phyloP scores from a whole-genome alignment of 805 yeast species.

The Starmerella etchellsii region DNA sequence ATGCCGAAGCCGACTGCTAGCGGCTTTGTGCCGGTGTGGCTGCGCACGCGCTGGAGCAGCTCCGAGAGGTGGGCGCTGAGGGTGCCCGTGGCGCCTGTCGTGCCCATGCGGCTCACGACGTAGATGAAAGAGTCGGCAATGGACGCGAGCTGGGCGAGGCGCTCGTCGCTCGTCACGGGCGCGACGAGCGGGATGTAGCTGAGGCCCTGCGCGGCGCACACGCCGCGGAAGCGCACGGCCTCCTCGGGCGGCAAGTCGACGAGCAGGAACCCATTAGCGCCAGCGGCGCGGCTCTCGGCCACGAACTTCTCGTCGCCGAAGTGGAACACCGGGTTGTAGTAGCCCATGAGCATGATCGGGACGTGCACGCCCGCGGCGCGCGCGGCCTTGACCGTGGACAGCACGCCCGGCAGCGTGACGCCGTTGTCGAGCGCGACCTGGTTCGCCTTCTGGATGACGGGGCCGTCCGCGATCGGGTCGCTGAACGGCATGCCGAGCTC shows the following conservation, averaged over 20 bases:
- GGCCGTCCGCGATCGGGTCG: conserved; percentile 98
- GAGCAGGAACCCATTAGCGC: conserved; percentile 88
- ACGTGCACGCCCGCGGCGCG: conserved; percentile 72
- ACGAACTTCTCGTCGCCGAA: conserved; percentile 82
- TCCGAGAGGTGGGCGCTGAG: conserved; percentile 52
- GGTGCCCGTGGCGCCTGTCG: conserved; percentile 75
- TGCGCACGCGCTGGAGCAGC: conserved; percentile 63
- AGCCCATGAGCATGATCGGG: conserved; percentile 92
- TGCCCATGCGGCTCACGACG: conserved; percentile 96
- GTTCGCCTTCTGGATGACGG: conserved; percentile 86
- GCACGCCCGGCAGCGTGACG: conserved; percentile 51
- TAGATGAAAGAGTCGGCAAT: conserved; percentile 94
- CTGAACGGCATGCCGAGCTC: conserved; percentile 95
- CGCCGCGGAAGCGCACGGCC: conserved; percentile 71
- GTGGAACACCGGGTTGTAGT: conserved; percentile 83
- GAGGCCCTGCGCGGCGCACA: conserved; percentile 53
- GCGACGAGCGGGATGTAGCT: conserved; percentile 91
- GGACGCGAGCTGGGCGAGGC: conserved; percentile 61
- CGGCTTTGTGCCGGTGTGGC: conserved; percentile 60
- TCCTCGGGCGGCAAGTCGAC: conserved; percentile 98
- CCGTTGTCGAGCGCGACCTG: conserved; percentile 66
- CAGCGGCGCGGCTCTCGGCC: conserved; percentile 66
- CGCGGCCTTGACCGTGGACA: conserved; percentile 63
- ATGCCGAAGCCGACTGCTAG: conserved; percentile 97
- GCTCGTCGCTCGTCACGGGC: conserved; percentile 87